Evolutionary conservation across 164 flowering plant species (phyloP), one percentile per base, ranked within the genome.

Genomic region (Macadamia integrifolia): DNA sequence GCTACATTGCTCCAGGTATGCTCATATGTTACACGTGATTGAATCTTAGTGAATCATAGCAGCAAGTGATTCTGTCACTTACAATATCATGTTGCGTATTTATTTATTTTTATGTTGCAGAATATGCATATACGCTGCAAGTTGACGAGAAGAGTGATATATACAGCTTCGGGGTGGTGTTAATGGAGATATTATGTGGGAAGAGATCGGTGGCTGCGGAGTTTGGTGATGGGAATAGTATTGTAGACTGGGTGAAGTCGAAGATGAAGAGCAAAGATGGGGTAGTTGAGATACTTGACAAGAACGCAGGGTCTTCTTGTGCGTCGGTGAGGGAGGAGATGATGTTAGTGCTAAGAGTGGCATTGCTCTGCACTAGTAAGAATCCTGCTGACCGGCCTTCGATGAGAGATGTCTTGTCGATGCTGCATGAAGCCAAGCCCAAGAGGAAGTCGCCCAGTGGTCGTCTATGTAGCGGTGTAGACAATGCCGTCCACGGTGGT

Each of bases 101-200:
- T 7, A 46, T 62, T 28, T 66, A n/a, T 23, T 23, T 0, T 23
- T 23, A 23, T 23, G 23, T 23, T 69, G 69, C 85, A 95, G 99
- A 95, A 75, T 95, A 95, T 68, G 97, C 97, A 0, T 95, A 95
- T 67, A 95, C 98, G 2, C 74, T 95, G 43, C 98, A 92, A 80
- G 99, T 95, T 2, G 97, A 92, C 46, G 97, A 92, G 69, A 95
- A 95, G 90, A 92, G 99, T 59, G 99, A 95, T 66, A 95, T 92
- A 18, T 95, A 92, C 72, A 95, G 98, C 74, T 95, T 68, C 43
- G 98, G 98, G 9, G 99, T 95, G 52, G 90, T 92, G 50, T 57
- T 95, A 61, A 81, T 95, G 91, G 99, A 95, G 80, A 81, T 89
- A 14, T 30, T 95, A 10, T 85, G 85, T 32, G 98, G 99, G 3